Percentiles rank a stretch among this genome's conserved stretches.
phyloP scores from a whole-genome alignment of 345 rosid species.

The Syzygium aqueum region DNA sequence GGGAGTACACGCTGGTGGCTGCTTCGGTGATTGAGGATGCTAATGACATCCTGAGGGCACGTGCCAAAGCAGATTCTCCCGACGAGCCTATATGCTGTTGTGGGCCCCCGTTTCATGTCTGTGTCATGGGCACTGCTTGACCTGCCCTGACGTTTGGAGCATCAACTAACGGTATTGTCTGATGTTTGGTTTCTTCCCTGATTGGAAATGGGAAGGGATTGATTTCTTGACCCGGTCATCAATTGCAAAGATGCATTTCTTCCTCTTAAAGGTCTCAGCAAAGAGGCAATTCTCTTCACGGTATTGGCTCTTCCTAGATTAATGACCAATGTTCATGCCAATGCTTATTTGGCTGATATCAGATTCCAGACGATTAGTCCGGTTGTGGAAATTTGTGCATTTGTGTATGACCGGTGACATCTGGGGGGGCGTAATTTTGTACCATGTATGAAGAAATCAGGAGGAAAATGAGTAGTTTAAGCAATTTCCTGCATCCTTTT shows the following conservation, averaged over 20 bases:
- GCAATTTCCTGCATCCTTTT: background rate
- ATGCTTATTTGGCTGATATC: background rate
- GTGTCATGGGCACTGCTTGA: conserved; percentile 61
- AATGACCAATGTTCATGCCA: background rate
- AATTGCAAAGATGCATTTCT: background rate
- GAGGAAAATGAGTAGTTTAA: background rate
- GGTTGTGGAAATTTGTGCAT: background rate
- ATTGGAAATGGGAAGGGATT: background rate
- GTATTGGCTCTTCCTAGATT: background rate
- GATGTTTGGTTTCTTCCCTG: background rate
- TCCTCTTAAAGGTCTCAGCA: background rate
- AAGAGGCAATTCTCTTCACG: background rate
- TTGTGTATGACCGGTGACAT: background rate
- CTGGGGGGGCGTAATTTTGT: background rate
- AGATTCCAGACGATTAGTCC: background rate
- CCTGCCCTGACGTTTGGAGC: background rate
- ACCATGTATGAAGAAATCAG: background rate
- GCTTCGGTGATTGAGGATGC: conserved; percentile 87
- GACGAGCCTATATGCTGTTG: conserved; percentile 90
- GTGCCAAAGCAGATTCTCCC: conserved; percentile 58
- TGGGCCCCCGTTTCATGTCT: conserved; percentile 85
- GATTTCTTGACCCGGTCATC: background rate
- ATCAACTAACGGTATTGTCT: background rate
- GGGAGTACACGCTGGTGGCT: conserved; percentile 83
- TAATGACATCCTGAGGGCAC: conserved; percentile 71